Evolutionary conservation across 768 basidiomycete genomes (phyloP).

Genomic region (Coprinopsis cinerea): DNA sequence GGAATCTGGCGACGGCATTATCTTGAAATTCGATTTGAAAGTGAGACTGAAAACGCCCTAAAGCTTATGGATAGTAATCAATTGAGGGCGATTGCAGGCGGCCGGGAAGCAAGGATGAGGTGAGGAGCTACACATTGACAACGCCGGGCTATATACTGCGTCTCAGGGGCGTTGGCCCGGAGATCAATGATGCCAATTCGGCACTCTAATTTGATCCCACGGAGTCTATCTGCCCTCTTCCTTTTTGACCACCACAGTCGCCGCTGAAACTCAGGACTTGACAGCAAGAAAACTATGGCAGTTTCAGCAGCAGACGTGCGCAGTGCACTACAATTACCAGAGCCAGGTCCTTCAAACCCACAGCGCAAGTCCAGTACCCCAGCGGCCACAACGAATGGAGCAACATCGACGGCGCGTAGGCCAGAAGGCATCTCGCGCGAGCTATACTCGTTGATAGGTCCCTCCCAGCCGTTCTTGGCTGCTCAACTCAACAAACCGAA

Average conservation of each 20-base stretch:
- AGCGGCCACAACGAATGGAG: conserved; percentile 19
- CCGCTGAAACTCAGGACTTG: conserved; percentile 5
- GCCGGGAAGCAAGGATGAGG: too few species aligned
- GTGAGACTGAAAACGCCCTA: too few species aligned
- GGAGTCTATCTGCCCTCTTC: conserved; percentile 9
- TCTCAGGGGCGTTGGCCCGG: neutral
- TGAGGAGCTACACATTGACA: too few species aligned
- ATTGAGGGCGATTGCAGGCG: neutral
- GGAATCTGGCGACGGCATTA: neutral
- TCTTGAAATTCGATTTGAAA: too few species aligned
- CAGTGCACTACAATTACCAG: conserved; percentile 69
- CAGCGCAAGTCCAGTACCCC: conserved; percentile 27
- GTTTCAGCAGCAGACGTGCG: conserved; percentile 77
- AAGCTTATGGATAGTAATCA: neutral
- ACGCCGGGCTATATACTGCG: too few species aligned
- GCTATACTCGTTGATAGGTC: conserved; percentile 92
- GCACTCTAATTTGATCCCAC: neutral
- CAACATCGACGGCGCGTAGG: conserved; percentile 44
- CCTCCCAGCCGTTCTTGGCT: conserved; percentile 80
- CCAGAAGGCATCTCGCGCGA: conserved; percentile 92
- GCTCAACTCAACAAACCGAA: conserved; percentile 76
- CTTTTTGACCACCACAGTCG: neutral
- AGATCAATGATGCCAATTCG: neutral
- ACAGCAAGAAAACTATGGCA: conserved; percentile 39
- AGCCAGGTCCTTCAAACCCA: conserved; percentile 37